Conservation (phyloP, 345 rosid species). For the Aquilaria malaccensis region DNA sequence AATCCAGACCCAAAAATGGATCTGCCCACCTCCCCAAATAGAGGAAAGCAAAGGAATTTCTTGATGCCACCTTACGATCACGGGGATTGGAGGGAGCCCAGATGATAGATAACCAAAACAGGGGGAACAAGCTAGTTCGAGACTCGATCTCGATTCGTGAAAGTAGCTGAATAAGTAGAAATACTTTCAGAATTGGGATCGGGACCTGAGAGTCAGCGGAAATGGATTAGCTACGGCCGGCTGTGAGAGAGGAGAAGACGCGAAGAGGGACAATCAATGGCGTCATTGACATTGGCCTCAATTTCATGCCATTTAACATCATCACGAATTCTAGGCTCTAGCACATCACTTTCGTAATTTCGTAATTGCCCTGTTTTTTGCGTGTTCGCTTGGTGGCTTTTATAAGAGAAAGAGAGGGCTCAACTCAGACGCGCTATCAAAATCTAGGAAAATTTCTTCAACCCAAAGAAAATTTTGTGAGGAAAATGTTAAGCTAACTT, state of each 20-base stretch:
- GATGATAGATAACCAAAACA: background rate
- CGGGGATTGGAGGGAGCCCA: slow-evolving; percentile 9
- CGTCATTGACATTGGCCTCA: too few relatives aligned
- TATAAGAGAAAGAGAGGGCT: background rate
- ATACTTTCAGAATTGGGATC: background rate
- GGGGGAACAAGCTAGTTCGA: background rate
- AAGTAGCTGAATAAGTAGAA: background rate
- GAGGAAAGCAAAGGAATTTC: slow-evolving; percentile 6
- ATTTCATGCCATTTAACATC: background rate
- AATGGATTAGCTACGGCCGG: background rate
- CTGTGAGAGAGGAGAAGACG: background rate
- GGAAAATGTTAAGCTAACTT: background rate
- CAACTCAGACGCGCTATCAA: background rate
- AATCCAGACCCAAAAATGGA: slow-evolving; percentile 18
- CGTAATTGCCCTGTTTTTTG: too few relatives aligned
- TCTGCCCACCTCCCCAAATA: slow-evolving; percentile 32
- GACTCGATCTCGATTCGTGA: background rate
- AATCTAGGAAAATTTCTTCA: too few relatives aligned
- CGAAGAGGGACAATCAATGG: slow-evolving; percentile 10
- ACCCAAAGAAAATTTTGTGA: too few relatives aligned
- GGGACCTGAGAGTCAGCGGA: background rate
- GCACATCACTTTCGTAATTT: background rate
- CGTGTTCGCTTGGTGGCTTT: background rate
- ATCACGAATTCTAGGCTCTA: background rate
- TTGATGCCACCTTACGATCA: slow-evolving; percentile 8